Base-by-base conservation (phyloP, 345 rosid genomes). In the Erodium maritimum region DNA sequence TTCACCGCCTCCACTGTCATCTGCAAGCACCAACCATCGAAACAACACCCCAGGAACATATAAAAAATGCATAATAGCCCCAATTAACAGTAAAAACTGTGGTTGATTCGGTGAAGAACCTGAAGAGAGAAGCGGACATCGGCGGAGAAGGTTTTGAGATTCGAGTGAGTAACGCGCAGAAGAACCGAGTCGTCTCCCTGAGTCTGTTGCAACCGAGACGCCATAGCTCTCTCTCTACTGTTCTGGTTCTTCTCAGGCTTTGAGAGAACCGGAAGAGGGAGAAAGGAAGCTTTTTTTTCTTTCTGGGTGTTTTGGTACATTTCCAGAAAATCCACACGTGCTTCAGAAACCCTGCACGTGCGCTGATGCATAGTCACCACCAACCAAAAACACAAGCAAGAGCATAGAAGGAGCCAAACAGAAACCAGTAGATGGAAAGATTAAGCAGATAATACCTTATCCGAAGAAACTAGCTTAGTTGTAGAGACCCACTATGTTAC, bases 1-100 rank as follows among this genome's bases (percentile, higher is more conserved):
- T 91, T 88, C 57, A 86, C 89, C 23, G 89, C 79, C 74, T 88
- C 95, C 69, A 91, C 93, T 58, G 63, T 77, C 78, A 71, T 66
- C 81, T 80, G 2, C 34, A 25, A 20, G 17, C 42, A 48, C 13
- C 50, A 18, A 23, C 52, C 33, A 0, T 55, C 17, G n/a, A 1
- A 12, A 12, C 0, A 17, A 4, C 13, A 11, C n/a, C n/a, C 21
- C 17, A 5, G 7, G 3, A 17, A 57, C n/a, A n/a, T n/a, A n/a
- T n/a, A 29, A 7, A 20, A n/a, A n/a, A 34, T 9, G 53, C 17
- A 19, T 22, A 61, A 52, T 1, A 53, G 29, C 50, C 5, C 21
- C 51, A 22, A 11, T 20, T 22, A 51, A 16, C 34, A 50, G 21
- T 16, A 19, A 21, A 17, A 52, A 1, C 57, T 18, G 34, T 24